These are phyloP conservation scores for Juncus inflexus DNA, from an alignment of 176 grass and related monocot species.

Conservation along the genomic window DNA sequence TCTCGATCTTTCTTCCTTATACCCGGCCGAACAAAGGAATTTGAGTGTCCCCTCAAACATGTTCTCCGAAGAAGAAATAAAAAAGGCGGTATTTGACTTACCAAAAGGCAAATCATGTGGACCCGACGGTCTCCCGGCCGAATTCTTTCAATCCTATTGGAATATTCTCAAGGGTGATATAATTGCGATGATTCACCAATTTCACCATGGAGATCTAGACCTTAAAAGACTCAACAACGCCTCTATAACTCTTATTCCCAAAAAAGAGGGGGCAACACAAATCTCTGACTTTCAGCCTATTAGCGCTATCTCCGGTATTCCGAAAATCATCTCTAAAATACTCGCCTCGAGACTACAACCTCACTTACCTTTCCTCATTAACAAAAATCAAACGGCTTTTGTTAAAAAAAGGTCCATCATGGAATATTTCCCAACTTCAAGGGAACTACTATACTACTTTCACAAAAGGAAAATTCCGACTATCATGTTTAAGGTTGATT, in stretches of 20 bases:
- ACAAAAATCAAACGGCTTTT: too few relatives aligned
- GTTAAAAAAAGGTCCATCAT: neutral
- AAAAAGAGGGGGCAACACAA: neutral
- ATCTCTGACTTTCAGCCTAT: neutral
- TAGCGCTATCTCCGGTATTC: neutral
- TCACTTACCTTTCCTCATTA: neutral
- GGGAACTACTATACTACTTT: neutral
- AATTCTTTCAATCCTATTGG: neutral
- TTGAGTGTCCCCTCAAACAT: neutral
- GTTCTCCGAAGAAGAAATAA: neutral
- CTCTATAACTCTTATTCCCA: neutral
- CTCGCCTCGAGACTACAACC: neutral
- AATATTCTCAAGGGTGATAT: neutral
- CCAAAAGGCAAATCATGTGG: neutral
- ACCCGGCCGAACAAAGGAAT: neutral
- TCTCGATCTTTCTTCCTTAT: neutral
- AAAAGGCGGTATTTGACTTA: neutral
- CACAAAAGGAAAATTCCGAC: neutral
- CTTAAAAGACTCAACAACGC: neutral
- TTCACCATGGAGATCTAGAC: neutral
- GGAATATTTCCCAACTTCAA: neutral
- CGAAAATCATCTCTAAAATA: neutral
- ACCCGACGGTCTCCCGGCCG: neutral
- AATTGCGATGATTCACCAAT: neutral
- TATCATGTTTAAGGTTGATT: too few relatives aligned